Evolutionary conservation across 768 basidiomycete genomes (phyloP).

Genomic region (Xerocomus potaroensis): DNA sequence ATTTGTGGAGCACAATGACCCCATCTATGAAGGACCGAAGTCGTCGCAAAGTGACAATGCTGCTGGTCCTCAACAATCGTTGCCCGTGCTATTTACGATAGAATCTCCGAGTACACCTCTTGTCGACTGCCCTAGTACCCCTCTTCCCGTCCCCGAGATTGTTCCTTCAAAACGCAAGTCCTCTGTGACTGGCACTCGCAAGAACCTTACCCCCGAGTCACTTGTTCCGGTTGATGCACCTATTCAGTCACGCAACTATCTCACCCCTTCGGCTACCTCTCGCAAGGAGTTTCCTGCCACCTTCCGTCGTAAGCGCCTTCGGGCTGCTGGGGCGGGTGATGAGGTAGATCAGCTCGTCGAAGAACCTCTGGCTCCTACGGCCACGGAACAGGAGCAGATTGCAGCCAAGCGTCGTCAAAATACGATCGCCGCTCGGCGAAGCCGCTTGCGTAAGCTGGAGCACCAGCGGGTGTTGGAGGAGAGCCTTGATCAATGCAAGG

Average conservation of each 20-base stretch:
- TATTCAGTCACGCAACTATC: slow-evolving; percentile 72
- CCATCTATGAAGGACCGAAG: slow-evolving; percentile 17
- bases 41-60: slow-evolving; percentile 8
- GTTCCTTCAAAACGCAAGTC: slow-evolving; percentile 27
- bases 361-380: slow-evolving; percentile 33
- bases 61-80: slow-evolving; percentile 18
- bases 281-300: slow-evolving; percentile 73
- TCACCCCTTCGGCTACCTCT: slow-evolving; percentile 69
- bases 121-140: slow-evolving; percentile 37
- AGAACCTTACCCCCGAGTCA: slow-evolving; percentile 58
- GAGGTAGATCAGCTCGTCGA: slow-evolving; percentile 41
- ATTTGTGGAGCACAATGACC: slow-evolving; percentile 24
- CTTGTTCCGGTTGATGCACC: slow-evolving; percentile 75
- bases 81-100: slow-evolving; percentile 42
- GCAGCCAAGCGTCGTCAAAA: slow-evolving; percentile 80
- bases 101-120: slow-evolving; percentile 48
- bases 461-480: slow-evolving; percentile 66
- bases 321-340: slow-evolving; percentile 43
- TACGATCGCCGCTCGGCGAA: slow-evolving; percentile 79
- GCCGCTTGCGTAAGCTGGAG: slow-evolving; percentile 68
- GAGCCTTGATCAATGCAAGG: slow-evolving; percentile 45
- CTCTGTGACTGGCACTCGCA: slow-evolving; percentile 63
- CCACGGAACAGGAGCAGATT: slow-evolving; percentile 62
- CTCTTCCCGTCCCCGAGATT: slow-evolving; percentile 19
- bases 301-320: slow-evolving; percentile 60